Percentiles rank a stretch among this genome's conserved stretches.
phyloP scores from a whole-genome alignment of 1,284 basidiomycete genomes.

The Fomitopsis palustris region DNA sequence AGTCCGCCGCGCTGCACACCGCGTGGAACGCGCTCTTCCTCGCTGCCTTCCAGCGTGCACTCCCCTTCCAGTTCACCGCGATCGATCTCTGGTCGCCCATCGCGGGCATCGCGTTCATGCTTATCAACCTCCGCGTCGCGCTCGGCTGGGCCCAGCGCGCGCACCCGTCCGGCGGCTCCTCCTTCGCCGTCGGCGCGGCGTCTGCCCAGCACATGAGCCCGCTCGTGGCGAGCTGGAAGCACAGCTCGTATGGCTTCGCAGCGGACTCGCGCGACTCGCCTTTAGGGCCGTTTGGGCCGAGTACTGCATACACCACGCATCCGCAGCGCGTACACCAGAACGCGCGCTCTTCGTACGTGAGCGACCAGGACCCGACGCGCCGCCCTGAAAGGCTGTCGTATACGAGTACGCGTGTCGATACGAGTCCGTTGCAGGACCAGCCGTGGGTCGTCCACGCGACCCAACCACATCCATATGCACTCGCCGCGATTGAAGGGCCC shows the following conservation, averaged over 20 bases:
- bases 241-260: not conserved
- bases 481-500: not conserved
- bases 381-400: not conserved
- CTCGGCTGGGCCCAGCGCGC: constrained; percentile 7
- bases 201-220: not conserved
- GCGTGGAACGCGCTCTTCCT: constrained; percentile 5
- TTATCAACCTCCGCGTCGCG: constrained; percentile 7
- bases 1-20: constrained; percentile 4
- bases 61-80: constrained; percentile 3
- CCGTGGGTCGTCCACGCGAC: constrained; percentile 1
- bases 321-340: not conserved
- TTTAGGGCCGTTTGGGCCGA: no score
- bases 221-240: not conserved
- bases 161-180: not conserved
- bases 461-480: not conserved
- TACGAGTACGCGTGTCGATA: not conserved
- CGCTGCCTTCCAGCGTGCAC: not conserved
- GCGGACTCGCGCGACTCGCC: not conserved
- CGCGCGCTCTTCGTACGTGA: not conserved
- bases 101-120: constrained; percentile 8
- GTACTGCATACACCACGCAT: not conserved
- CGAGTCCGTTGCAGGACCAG: not conserved
- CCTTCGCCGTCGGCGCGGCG: not conserved
- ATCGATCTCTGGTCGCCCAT: constrained; percentile 8
- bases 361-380: not conserved